These are phyloP conservation scores for Eragrostis tef DNA, from an alignment of 202 grass and related monocot genomes.

Conservation along the genomic window DNA sequence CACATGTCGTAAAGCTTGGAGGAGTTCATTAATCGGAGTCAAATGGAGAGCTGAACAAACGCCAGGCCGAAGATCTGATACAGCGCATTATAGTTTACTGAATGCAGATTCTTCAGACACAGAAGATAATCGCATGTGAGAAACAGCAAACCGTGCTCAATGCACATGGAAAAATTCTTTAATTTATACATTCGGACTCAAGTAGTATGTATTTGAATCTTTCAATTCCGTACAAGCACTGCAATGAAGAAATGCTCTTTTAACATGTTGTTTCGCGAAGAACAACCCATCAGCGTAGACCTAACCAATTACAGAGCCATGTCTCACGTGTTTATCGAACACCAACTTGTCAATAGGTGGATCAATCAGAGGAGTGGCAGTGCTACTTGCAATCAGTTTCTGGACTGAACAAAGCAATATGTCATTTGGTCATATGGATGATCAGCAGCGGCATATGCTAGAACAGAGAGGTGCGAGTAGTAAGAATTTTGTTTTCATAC, in stretches of 20 bases:
- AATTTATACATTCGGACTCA: background rate
- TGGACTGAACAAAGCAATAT: background rate
- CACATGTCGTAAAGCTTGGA: slow-evolving; percentile 36
- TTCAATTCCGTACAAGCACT: background rate
- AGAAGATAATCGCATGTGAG: slow-evolving; percentile 43
- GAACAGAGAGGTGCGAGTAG: background rate
- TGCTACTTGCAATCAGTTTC: background rate
- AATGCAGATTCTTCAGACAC: slow-evolving; percentile 27
- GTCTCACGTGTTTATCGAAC: slow-evolving; percentile 19
- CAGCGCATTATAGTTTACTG: slow-evolving; percentile 7
- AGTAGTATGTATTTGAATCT: background rate
- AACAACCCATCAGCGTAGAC: slow-evolving; percentile 13
- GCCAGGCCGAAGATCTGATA: slow-evolving; percentile 20
- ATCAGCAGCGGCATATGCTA: background rate
- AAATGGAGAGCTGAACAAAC: slow-evolving; percentile 10
- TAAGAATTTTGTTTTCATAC: background rate
- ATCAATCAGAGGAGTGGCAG: background rate
- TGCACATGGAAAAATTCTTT: slow-evolving; percentile 38
- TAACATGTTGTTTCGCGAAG: slow-evolving; percentile 19
- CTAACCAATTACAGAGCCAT: background rate
- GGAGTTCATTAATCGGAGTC: slow-evolving; percentile 18
- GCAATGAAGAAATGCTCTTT: background rate
- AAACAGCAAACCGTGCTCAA: slow-evolving; percentile 18
- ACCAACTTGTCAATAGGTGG: background rate
- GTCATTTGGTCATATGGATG: background rate